Evolutionary conservation across 2,329 filamentous ascomycete species (phyloP).

Genomic region (Clonostachys solani): DNA sequence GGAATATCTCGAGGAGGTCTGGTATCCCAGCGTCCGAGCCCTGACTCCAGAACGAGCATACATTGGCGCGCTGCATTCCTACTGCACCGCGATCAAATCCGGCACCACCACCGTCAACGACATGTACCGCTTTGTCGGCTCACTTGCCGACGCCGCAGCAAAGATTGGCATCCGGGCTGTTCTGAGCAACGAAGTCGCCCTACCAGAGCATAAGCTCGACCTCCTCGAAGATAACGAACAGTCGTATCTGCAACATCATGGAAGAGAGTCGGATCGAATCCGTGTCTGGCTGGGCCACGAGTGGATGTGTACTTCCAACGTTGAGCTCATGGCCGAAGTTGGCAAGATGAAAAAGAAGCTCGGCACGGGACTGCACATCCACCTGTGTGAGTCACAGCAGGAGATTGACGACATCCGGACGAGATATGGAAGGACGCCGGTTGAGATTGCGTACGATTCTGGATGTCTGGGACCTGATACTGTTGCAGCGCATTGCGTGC

Average conservation of each 20-base stretch:
- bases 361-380: slow-evolving; percentile 3
- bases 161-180: slow-evolving; percentile 5
- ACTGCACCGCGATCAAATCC: slow-evolving; percentile 6
- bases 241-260: not conserved
- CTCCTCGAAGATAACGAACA: not conserved
- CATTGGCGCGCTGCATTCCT: slow-evolving; percentile 5
- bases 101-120: slow-evolving; percentile 7
- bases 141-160: slow-evolving; percentile 5
- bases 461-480: slow-evolving; percentile 4
- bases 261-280: not conserved
- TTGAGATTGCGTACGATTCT: slow-evolving; percentile 5
- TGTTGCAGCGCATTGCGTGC: slow-evolving; percentile 6
- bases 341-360: slow-evolving; percentile 4
- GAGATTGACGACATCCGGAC: not conserved
- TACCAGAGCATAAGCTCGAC: slow-evolving; percentile 4
- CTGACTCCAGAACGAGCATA: not conserved
- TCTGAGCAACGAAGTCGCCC: slow-evolving; percentile 5
- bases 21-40: not conserved
- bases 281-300: slow-evolving; percentile 7
- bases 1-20: not conserved
- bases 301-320: slow-evolving; percentile 7
- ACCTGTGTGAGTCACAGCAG: not conserved
- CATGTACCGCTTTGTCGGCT: slow-evolving; percentile 5
- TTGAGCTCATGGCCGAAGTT: slow-evolving; percentile 6
- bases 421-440: slow-evolving; percentile 4